These are phyloP conservation scores for Centaurea solstitialis DNA, from an alignment of 129 eudicot species.

Conservation along the genomic window DNA sequence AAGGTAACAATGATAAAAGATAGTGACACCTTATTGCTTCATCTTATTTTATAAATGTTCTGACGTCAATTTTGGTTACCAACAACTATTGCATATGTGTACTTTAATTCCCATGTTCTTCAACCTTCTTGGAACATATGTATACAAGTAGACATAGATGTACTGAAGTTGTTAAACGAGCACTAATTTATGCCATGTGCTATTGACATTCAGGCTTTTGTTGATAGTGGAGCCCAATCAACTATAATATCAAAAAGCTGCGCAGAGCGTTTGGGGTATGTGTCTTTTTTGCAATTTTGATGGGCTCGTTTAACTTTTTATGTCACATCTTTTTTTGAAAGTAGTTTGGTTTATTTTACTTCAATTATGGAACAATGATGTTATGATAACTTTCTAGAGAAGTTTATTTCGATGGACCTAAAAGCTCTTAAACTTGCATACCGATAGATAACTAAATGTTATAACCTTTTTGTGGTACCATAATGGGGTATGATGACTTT, in stretches of 20 bases:
- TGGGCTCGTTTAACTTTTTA: not conserved
- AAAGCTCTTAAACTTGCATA: not conserved
- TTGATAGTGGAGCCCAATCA: slow-evolving; percentile 99
- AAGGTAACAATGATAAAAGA: slow-evolving; percentile 53
- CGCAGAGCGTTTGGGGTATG: slow-evolving; percentile 96
- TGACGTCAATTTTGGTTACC: not conserved
- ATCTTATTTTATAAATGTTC: slow-evolving; percentile 3
- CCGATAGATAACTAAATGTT: not conserved
- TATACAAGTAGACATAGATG: not conserved
- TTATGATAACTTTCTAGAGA: not conserved
- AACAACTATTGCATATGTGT: not conserved
- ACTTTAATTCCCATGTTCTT: not conserved
- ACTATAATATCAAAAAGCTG: slow-evolving; percentile 97
- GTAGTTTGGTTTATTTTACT: not conserved
- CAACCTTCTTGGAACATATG: not conserved
- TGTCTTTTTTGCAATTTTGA: slow-evolving; percentile 2
- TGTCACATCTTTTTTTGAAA: not conserved
- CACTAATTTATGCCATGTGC: not conserved
- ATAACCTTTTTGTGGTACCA: not conserved
- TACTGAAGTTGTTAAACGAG: not conserved
- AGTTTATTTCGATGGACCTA: not conserved
- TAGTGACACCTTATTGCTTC: not conserved
- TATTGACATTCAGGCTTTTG: slow-evolving; percentile 68
- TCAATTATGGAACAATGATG: not conserved
- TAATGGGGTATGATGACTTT: not conserved